Base-by-base conservation (phyloP, 768 basidiomycete genomes). In the Panaeolus papilionaceus region DNA sequence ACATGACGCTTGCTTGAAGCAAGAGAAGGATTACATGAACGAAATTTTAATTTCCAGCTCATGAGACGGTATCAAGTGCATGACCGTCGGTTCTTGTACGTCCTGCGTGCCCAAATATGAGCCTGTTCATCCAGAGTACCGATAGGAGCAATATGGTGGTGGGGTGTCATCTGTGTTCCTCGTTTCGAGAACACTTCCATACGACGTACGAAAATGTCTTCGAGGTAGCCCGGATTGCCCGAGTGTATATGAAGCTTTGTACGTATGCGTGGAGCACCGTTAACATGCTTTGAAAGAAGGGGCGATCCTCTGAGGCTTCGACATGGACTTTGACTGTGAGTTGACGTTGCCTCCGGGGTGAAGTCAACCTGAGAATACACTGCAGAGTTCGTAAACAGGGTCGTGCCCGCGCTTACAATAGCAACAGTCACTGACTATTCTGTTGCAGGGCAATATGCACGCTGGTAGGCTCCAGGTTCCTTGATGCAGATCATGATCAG, bases 401-500 rank as follows among this genome's bases (percentile, higher is more conserved):
- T 58, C 54, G 26, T 58, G 33, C 28, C 26, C 20, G 26, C 9
- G 3, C 28, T 33, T 28, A 58, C 33, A 28, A 58, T 58, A 58
- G 28, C 54, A 58, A 58, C 33, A 58, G 16, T 33, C 28, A 16
- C 11, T 12, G 7, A 28, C 54, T 18, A 9, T 12, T 58, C 26
- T 33, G 26, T 11, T 58, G 28, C 54, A 58, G 54, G 26, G 26
- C 14, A 58, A 28, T 14, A 33, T 33, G 23, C n/a, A 23, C 14
- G 28, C 23, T 10, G 23, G 49, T 1, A 51, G 26, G 49, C 49
- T 12, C 26, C 28, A 33, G 12, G 54, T 28, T 37, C 14, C 54
- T 33, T 58, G 54, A 58, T 58, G 26, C 54, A 58, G 54, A 58
- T 58, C 54, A 58, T 37, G 33, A 58, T 58, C 54, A 58, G 54